phyloP scores from a whole-genome alignment of 805 yeast genomes.

The Cyberlindnera xishuangbannaensis region DNA sequence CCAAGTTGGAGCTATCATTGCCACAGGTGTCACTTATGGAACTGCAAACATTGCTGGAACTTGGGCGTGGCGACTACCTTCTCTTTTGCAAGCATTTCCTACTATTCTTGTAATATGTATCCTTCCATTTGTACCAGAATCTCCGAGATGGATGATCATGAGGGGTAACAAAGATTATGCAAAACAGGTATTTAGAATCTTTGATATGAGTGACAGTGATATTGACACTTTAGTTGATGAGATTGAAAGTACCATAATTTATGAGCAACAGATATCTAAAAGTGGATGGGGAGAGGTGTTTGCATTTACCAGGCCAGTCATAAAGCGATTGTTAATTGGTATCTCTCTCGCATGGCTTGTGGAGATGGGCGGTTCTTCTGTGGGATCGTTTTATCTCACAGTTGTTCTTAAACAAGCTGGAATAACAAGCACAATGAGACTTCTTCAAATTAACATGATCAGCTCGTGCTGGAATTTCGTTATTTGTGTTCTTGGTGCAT shows the following conservation, averaged over 20 bases:
- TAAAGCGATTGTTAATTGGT: conserved; percentile 7
- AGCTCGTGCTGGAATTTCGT: conserved; percentile 8
- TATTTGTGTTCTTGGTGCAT: conserved; percentile 4
- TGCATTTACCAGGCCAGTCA: conserved; percentile 8
- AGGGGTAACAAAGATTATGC: conserved; percentile 10
- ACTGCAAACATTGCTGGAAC: conserved; percentile 20
- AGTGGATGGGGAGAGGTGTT: conserved; percentile 6
- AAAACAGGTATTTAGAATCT: conserved; percentile 8
- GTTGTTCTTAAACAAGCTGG: conserved; percentile 26
- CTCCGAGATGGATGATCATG: conserved; percentile 12
- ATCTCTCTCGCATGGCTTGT: conserved; percentile 7
- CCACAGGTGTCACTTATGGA: conserved; percentile 27
- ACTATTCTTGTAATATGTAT: conserved; percentile 12
- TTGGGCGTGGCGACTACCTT: conserved; percentile 30
- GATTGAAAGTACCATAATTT: conserved; percentile 1
- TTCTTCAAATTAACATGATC: conserved; percentile 35
- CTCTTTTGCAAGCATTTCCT: conserved; percentile 23
- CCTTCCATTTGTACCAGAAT: conserved; percentile 16
- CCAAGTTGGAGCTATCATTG: conserved; percentile 26
- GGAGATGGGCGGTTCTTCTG: conserved; percentile 14
- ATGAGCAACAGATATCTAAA: conserved; percentile 3
- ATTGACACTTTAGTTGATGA: conserved; percentile 2
- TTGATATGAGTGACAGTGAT: neutral
- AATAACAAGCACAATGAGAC: conserved; percentile 33
- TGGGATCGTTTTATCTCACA: conserved; percentile 12